These are phyloP conservation scores for Naganishia sp. DNA, from an alignment of 1,284 basidiomycete species.

Conservation along the genomic window DNA sequence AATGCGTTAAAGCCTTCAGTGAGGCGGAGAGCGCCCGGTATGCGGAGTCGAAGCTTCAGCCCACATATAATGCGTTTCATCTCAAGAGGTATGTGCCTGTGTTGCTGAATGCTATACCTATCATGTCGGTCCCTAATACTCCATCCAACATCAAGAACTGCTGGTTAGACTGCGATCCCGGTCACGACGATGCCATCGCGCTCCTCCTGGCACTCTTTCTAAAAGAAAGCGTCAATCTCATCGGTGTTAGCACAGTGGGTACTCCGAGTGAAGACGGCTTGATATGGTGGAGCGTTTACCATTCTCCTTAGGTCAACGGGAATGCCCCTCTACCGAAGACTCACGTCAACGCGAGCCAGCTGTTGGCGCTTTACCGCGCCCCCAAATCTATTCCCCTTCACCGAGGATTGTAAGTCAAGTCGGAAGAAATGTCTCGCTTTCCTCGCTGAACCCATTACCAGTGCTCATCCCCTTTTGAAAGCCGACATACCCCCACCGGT, in stretches of 20 bases:
- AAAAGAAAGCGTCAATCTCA: constrained; percentile 24
- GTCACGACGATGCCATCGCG: constrained; percentile 32
- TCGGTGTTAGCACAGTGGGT: constrained; percentile 32
- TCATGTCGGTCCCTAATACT: neutral
- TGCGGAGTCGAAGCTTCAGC: too few species aligned
- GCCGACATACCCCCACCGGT: constrained; percentile 29
- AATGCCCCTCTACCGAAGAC: constrained; percentile 28
- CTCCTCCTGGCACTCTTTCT: constrained; percentile 31
- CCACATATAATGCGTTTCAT: neutral
- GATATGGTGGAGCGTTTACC: neutral
- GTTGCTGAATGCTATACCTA: neutral
- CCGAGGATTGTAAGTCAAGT: constrained; percentile 28
- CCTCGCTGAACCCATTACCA: neutral
- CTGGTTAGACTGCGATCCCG: constrained; percentile 33
- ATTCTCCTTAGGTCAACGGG: constrained; percentile 24
- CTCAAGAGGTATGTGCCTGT: neutral
- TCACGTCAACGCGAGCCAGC: constrained; percentile 28
- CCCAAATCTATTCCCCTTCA: constrained; percentile 23
- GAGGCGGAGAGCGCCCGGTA: too few species aligned
- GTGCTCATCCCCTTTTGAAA: constrained; percentile 29
- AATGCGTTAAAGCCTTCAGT: neutral
- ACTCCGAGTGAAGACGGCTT: neutral
- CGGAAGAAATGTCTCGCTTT: neutral
- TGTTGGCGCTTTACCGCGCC: constrained; percentile 27
- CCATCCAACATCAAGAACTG: neutral